Evolutionary conservation across 2,329 filamentous ascomycete species (phyloP).

Genomic region (Waltergamsia citrina): DNA sequence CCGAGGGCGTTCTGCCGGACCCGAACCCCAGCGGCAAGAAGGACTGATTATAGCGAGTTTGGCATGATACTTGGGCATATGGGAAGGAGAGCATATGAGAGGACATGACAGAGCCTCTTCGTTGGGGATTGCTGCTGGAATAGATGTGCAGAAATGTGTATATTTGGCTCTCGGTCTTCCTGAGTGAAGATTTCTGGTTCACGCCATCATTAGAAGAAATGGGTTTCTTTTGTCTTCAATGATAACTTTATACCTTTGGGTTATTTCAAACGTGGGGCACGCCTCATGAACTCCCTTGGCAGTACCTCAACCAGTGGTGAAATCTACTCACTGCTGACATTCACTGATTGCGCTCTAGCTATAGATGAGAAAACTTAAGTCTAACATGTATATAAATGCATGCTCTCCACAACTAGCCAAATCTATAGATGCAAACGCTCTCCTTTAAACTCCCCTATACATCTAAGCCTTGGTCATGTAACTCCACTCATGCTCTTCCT

Average conservation of each 20-base stretch:
- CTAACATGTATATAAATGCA: too few relatives aligned
- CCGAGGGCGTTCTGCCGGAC: slow-evolving; percentile 86
- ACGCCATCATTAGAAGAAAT: slow-evolving; percentile 4
- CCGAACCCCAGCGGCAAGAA: slow-evolving; percentile 53
- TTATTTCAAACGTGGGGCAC: too few relatives aligned
- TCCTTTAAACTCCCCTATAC: neutral
- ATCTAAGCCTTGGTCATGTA: slow-evolving; percentile 25
- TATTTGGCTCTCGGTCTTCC: neutral
- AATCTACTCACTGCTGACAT: too few relatives aligned
- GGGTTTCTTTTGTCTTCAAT: slow-evolving; percentile 2
- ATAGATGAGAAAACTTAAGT: too few relatives aligned
- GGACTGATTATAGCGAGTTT: slow-evolving; percentile 11
- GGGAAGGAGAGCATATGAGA: too few relatives aligned
- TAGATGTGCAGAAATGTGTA: neutral
- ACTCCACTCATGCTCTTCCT: slow-evolving; percentile 89
- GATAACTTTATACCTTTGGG: slow-evolving; percentile 1
- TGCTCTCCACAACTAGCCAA: neutral
- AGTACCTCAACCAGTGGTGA: too few relatives aligned
- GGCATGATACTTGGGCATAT: neutral
- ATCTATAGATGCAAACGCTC: neutral
- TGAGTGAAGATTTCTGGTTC: slow-evolving; percentile 4
- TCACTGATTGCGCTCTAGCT: too few relatives aligned
- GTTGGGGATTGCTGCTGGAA: neutral
- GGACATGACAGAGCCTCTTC: too few relatives aligned
- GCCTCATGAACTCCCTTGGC: neutral